Conservation (phyloP, 2,329 filamentous ascomycete genomes). For the Hypoxylon sp. region DNA sequence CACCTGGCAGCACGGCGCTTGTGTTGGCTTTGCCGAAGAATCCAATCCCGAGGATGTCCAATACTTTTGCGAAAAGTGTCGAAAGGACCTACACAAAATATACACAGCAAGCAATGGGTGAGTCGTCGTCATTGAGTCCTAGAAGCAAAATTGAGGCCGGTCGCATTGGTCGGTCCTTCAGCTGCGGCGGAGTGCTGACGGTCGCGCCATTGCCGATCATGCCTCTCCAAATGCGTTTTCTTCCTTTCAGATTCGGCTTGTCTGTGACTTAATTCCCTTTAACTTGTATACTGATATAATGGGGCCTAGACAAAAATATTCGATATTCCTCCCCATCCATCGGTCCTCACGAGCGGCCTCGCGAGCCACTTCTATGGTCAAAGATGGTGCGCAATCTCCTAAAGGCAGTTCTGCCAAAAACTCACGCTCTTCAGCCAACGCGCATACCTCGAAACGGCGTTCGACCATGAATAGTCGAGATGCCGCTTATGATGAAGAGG, state of each 20-base stretch:
- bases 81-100: constrained; percentile 90
- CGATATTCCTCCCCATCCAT: constrained; percentile 74
- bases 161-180: constrained; percentile 44
- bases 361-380: constrained; percentile 75
- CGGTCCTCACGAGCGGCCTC: constrained; percentile 70
- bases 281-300: constrained; percentile 57
- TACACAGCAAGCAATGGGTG: constrained; percentile 88
- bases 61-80: constrained; percentile 97
- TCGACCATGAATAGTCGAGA: constrained; percentile 98
- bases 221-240: constrained; percentile 40
- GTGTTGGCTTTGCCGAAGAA: constrained; percentile 95
- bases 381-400: constrained; percentile 71
- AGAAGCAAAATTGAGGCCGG: constrained; percentile 23
- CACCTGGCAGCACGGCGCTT: constrained; percentile 98
- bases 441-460: constrained; percentile 81
- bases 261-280: constrained; percentile 27
- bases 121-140: constrained; percentile 56
- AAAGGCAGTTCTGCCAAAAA: constrained; percentile 70
- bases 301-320: constrained; percentile 72
- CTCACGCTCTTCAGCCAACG: constrained; percentile 64
- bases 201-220: constrained; percentile 49
- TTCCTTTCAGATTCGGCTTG: constrained; percentile 42
- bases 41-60: constrained; percentile 84
- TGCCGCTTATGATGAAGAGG: constrained; percentile 95
- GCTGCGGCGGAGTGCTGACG: constrained; percentile 48